Percentiles rank a stretch among this genome's conserved stretches.
phyloP scores from a whole-genome alignment of 345 rosid species.

The Laguncularia racemosa region DNA sequence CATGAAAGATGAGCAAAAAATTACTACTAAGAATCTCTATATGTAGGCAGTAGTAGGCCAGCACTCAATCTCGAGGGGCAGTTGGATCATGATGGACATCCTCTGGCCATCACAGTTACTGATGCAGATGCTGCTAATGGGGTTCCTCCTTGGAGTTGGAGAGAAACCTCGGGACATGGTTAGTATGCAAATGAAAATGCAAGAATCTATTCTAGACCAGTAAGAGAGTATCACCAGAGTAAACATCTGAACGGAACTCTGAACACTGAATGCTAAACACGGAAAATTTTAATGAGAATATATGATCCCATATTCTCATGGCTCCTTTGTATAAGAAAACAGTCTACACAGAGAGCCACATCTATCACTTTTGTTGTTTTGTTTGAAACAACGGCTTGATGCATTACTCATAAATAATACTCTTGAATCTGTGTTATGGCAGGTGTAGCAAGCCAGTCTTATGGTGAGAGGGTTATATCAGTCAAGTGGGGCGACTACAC shows the following conservation, averaged over 20 bases:
- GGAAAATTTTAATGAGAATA: too few relatives aligned
- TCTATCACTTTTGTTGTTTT: too few relatives aligned
- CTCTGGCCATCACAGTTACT: slow-evolving; percentile 81
- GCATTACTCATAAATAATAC: not conserved
- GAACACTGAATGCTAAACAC: too few relatives aligned
- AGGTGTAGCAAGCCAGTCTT: slow-evolving; percentile 72
- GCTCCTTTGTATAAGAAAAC: too few relatives aligned
- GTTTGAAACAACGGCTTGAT: not conserved
- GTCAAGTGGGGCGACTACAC: slow-evolving; percentile 90
- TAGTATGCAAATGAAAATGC: slow-evolving; percentile 10
- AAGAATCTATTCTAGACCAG: too few relatives aligned
- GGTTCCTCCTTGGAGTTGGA: slow-evolving; percentile 99
- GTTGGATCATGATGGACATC: slow-evolving; percentile 91
- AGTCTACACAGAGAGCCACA: too few relatives aligned
- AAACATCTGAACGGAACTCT: too few relatives aligned
- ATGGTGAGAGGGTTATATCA: slow-evolving; percentile 81
- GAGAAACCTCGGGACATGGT: slow-evolving; percentile 91
- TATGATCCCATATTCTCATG: too few relatives aligned
- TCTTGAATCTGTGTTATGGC: slow-evolving; percentile 10
- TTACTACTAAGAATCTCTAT: slow-evolving; percentile 20
- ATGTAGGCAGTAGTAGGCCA: slow-evolving; percentile 72
- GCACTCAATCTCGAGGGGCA: slow-evolving; percentile 91
- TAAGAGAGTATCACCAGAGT: too few relatives aligned
- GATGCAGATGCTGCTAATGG: slow-evolving; percentile 81
- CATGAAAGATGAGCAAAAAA: slow-evolving; percentile 6